Conservation (phyloP, 2,329 filamentous ascomycete species). For the Biscogniauxia marginata region DNA sequence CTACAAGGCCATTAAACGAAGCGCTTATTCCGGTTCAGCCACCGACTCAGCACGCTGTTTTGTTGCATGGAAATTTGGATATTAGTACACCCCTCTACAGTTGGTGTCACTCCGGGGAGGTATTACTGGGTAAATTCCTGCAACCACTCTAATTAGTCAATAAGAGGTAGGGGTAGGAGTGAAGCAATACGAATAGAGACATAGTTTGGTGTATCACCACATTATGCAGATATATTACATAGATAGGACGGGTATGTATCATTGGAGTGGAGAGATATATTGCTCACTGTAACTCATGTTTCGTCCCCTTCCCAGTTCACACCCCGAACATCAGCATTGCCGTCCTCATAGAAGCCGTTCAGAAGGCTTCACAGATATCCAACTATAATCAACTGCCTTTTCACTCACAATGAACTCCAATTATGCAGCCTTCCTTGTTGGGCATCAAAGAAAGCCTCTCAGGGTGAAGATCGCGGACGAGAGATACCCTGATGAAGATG, state of each 20-base stretch:
- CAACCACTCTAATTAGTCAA: too few species aligned
- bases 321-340: background rate
- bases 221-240: too few species aligned
- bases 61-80: background rate
- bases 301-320: background rate
- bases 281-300: too few species aligned
- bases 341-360: background rate
- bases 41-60: background rate
- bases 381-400: background rate
- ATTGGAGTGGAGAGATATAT: too few species aligned
- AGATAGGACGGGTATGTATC: too few species aligned
- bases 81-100: background rate
- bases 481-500: conserved; percentile 16
- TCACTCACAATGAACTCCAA: conserved; percentile 7
- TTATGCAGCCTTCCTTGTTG: conserved; percentile 10
- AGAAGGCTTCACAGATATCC: background rate
- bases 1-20: background rate
- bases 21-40: background rate
- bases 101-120: too few species aligned
- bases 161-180: too few species aligned
- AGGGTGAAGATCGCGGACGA: conserved; percentile 8
- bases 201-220: too few species aligned
- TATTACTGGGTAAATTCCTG: too few species aligned
- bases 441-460: conserved; percentile 7
- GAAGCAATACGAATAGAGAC: too few species aligned